phyloP scores from a whole-genome alignment of 2,329 filamentous ascomycete genomes.

The Zymoseptoria brevis region DNA sequence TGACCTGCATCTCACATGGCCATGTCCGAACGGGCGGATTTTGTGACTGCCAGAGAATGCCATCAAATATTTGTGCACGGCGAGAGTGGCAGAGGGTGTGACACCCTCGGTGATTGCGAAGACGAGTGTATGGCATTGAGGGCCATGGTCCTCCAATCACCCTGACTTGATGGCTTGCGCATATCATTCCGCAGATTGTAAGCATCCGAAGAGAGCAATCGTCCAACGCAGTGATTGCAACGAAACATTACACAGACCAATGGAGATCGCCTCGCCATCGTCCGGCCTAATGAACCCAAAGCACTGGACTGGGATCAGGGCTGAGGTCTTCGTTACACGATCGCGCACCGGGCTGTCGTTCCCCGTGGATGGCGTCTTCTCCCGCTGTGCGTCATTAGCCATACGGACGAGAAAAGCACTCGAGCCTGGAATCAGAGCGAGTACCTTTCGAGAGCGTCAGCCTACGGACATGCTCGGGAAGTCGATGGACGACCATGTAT shows the following conservation, averaged over 20 bases:
- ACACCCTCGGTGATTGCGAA: no score
- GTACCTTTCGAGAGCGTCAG: neutral
- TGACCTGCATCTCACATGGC: no score
- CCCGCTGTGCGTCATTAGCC: conserved; percentile 3
- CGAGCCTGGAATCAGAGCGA: neutral
- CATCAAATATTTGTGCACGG: neutral
- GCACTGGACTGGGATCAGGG: neutral
- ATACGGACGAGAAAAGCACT: neutral
- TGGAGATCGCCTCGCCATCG: neutral
- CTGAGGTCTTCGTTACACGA: neutral
- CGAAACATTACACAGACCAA: neutral
- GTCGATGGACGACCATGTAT: neutral
- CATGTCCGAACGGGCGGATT: no score
- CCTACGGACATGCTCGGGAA: conserved; percentile 3
- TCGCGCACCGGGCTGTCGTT: neutral
- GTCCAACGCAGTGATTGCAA: neutral
- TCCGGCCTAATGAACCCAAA: neutral
- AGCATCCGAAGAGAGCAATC: neutral
- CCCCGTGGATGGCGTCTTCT: conserved; percentile 2
- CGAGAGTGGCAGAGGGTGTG: no score
- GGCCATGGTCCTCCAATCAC: no score
- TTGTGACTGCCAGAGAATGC: no score
- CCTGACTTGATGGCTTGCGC: no score
- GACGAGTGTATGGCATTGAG: neutral
- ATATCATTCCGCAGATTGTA: no score